phyloP scores from a whole-genome alignment of 768 basidiomycete species.

The Leucosporidium scottii region DNA sequence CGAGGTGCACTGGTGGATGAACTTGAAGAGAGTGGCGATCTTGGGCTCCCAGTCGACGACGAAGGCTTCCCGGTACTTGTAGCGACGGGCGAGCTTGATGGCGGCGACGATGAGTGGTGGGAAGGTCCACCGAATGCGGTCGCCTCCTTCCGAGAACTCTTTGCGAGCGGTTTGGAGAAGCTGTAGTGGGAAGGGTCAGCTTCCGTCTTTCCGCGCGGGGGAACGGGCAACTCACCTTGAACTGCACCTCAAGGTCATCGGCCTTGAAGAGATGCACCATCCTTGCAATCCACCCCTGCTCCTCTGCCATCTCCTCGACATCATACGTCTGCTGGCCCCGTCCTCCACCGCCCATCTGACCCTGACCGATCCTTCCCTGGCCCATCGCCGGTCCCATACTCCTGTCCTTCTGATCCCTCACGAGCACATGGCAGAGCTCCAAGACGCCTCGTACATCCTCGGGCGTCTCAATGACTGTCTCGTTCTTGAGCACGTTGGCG shows the following conservation, averaged over 20 bases:
- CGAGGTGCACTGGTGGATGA: conserved; percentile 82
- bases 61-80: conserved; percentile 64
- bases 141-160: conserved; percentile 77
- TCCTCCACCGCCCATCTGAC: conserved; percentile 2
- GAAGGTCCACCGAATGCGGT: conserved; percentile 93
- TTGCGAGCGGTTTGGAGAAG: conserved; percentile 82
- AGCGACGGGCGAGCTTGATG: conserved; percentile 85
- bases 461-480: conserved; percentile 84
- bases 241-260: conserved; percentile 79
- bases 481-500: conserved; percentile 90
- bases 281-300: conserved; percentile 96
- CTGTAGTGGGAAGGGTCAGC: conserved; percentile 43
- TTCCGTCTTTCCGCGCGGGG: neutral
- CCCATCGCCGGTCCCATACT: conserved; percentile 47
- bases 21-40: conserved; percentile 83
- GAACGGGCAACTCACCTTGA: conserved; percentile 57
- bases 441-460: conserved; percentile 93
- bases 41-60: conserved; percentile 60
- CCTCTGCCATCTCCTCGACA: conserved; percentile 87
- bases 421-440: conserved; percentile 83
- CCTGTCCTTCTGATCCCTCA: conserved; percentile 59
- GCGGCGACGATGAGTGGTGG: conserved; percentile 89
- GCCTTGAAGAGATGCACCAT: conserved; percentile 94
- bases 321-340: conserved; percentile 52
- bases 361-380: conserved; percentile 42